Evolutionary conservation across 495 filamentous ascomycete species (phyloP).

Genomic region (Xylaria scruposa): DNA sequence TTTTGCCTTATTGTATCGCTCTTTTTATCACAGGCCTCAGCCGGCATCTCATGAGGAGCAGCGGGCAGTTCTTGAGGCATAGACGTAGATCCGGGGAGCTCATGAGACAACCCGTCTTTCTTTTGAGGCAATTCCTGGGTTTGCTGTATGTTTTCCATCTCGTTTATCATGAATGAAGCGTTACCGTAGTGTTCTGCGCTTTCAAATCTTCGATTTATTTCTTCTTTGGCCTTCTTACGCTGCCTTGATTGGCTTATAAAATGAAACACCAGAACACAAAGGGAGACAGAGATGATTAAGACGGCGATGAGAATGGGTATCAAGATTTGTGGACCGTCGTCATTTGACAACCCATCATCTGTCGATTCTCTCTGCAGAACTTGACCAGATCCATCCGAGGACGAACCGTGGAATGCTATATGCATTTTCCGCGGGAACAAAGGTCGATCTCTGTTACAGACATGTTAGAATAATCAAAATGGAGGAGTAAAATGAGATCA

Average conservation of each 20-base stretch:
- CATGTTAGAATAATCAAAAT: not conserved
- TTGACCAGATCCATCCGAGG: not conserved
- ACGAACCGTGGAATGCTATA: not conserved
- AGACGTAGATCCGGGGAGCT: not conserved
- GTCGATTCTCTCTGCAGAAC: not conserved
- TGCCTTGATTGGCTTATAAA: not conserved
- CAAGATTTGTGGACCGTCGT: not conserved
- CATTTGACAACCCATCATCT: not conserved
- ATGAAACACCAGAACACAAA: not conserved
- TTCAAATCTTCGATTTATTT: not conserved
- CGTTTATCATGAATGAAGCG: not conserved
- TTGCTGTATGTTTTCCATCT: not conserved
- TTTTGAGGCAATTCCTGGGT: not conserved
- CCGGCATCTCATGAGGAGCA: slow-evolving; percentile 2
- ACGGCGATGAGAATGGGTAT: not conserved
- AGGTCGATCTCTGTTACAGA: not conserved
- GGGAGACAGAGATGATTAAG: not conserved
- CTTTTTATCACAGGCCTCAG: not conserved
- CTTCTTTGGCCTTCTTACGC: not conserved
- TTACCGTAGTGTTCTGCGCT: not conserved
- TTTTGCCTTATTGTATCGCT: not conserved
- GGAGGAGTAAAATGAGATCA: not conserved
- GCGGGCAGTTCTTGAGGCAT: slow-evolving; percentile 9
- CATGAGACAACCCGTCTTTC: slow-evolving; percentile 8
- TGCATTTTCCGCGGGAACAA: not conserved